These are phyloP conservation scores for Aspergillus sclerotialis DNA, from an alignment of 2,329 filamentous ascomycete species.

Conservation along the genomic window DNA sequence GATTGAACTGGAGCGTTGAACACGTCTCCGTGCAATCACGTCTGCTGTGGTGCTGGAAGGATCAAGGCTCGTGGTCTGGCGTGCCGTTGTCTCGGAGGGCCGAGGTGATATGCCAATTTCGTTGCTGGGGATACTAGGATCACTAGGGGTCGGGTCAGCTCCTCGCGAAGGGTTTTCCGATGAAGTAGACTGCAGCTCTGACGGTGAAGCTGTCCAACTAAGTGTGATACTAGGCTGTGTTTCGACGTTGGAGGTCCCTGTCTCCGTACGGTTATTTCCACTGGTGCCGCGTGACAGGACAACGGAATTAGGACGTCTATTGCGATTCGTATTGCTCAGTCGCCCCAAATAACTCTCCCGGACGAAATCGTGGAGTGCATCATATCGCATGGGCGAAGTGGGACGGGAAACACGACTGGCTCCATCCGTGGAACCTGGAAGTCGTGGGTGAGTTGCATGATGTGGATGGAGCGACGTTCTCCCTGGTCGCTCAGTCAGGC, in stretches of 20 bases:
- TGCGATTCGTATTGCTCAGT: conserved; percentile 15
- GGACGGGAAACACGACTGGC: conserved; percentile 23
- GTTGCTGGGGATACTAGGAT: conserved; percentile 15
- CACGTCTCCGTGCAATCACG: conserved; percentile 18
- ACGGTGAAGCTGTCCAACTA: conserved; percentile 35
- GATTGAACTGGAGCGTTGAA: conserved; percentile 29
- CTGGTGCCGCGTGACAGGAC: conserved; percentile 31
- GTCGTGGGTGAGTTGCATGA: conserved; percentile 18
- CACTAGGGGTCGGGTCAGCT: conserved; percentile 14
- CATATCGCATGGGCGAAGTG: conserved; percentile 24
- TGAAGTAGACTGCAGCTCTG: conserved; percentile 26
- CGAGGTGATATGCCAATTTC: conserved; percentile 12
- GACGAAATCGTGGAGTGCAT: conserved; percentile 22
- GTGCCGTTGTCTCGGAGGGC: conserved; percentile 9
- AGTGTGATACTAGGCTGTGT: conserved; percentile 28
- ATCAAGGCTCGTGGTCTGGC: conserved; percentile 15
- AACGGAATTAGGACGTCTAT: conserved; percentile 33
- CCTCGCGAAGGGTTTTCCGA: conserved; percentile 15
- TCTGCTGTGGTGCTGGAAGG: conserved; percentile 12
- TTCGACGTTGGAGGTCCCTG: conserved; percentile 16
- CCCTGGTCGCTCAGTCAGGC: conserved; percentile 20
- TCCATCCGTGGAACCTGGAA: conserved; percentile 24
- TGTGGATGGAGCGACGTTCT: conserved; percentile 22
- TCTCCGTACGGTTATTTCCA: conserved; percentile 16
- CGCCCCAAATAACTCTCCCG: conserved; percentile 25